These are phyloP conservation scores for Coprinopsis sp. DNA, from an alignment of 768 basidiomycete genomes.

Conservation along the genomic window DNA sequence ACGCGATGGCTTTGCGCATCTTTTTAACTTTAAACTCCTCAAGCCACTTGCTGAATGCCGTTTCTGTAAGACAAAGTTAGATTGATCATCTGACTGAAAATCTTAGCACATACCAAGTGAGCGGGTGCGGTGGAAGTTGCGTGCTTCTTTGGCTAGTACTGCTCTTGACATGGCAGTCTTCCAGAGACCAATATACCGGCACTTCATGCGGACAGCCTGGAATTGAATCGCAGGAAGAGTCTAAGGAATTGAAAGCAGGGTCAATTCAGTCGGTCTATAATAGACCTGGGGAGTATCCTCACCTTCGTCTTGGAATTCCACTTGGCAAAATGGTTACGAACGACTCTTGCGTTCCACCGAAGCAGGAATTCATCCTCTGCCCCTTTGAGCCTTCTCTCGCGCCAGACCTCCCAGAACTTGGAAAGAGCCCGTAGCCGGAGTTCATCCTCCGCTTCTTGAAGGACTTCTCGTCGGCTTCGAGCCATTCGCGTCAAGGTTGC, in stretches of 20 bases:
- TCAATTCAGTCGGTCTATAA: constrained; percentile 5
- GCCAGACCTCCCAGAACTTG: constrained; percentile 75
- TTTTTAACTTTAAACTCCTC: constrained; percentile 64
- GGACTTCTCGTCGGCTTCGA: constrained; percentile 53
- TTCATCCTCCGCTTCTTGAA: constrained; percentile 61
- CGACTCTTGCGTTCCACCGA: constrained; percentile 53
- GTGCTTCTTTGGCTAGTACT: constrained; percentile 58
- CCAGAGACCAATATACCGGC: constrained; percentile 63
- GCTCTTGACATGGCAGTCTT: constrained; percentile 66
- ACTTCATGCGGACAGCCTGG: constrained; percentile 56
- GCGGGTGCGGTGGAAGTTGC: constrained; percentile 49
- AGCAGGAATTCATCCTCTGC: constrained; percentile 57
- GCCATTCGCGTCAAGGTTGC: constrained; percentile 52
- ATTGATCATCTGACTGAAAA: neutral
- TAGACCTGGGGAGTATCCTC: neutral
- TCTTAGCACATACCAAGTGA: neutral
- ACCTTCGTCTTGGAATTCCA: constrained; percentile 79
- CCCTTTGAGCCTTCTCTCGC: constrained; percentile 61
- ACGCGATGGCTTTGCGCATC: constrained; percentile 81
- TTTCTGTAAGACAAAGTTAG: constrained; percentile 33
- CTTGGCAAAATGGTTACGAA: constrained; percentile 63
- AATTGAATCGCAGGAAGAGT: constrained; percentile 78
- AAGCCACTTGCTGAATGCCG: constrained; percentile 60
- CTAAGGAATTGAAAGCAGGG: constrained; percentile 28
- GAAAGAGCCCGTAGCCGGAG: constrained; percentile 48